Conservation (phyloP, 2,329 filamentous ascomycete genomes). For the Aureobasidium uvarum region DNA sequence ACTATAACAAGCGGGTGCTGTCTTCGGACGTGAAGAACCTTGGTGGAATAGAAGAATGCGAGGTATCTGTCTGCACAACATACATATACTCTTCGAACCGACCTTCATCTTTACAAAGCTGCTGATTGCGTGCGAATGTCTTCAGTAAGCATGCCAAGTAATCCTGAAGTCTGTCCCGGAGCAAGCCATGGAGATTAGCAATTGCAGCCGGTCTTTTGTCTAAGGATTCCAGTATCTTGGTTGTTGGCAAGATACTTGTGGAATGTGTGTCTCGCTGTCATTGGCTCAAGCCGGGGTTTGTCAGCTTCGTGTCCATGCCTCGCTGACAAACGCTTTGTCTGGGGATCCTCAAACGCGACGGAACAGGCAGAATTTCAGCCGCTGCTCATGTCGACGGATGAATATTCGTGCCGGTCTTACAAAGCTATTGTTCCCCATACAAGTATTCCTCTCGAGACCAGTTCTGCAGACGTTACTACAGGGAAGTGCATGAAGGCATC, state of each 20-base stretch:
- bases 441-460: background rate
- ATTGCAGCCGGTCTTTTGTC: background rate
- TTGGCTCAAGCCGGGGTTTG: constrained; percentile 18
- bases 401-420: constrained; percentile 20
- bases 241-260: background rate
- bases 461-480: background rate
- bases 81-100: constrained; percentile 11
- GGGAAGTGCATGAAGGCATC: too few species aligned
- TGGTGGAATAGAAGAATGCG: background rate
- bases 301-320: constrained; percentile 6
- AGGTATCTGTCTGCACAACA: background rate
- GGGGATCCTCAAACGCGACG: background rate
- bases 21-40: too few species aligned
- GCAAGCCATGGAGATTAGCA: constrained; percentile 2
- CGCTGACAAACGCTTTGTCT: constrained; percentile 20
- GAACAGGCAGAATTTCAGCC: background rate
- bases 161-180: background rate
- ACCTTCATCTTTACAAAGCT: constrained; percentile 6
- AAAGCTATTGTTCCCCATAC: background rate
- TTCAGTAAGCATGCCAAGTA: constrained; percentile 19
- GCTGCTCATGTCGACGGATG: background rate
- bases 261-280: constrained; percentile 1
- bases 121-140: constrained; percentile 18
- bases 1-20: too few species aligned
- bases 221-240: background rate